These are phyloP conservation scores for Silene uniflora DNA, from an alignment of 148 eudicot genomes.

Conservation along the genomic window DNA sequence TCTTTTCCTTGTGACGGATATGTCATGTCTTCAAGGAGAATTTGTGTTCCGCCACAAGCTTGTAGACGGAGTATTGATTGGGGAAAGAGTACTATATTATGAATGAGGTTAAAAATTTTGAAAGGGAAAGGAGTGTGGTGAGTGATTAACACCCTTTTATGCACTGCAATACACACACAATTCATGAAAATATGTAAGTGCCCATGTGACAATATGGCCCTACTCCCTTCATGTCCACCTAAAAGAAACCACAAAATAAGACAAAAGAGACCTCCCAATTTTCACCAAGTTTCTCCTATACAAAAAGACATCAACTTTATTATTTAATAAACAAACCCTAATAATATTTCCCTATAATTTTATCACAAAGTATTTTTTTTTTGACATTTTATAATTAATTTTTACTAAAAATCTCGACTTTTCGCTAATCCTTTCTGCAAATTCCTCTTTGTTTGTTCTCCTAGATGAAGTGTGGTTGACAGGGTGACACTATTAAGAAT, in stretches of 20 bases:
- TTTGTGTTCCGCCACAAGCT: too few relatives aligned
- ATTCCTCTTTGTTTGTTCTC: conserved; percentile 11
- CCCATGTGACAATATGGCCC: conserved; percentile 77
- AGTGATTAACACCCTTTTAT: conserved; percentile 1
- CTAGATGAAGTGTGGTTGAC: conserved; percentile 28
- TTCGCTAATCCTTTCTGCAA: conserved; percentile 12
- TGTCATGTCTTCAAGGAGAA: too few relatives aligned
- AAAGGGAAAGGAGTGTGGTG: conserved; percentile 54
- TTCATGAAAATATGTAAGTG: conserved; percentile 59
- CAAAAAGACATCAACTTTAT: conserved; percentile 31
- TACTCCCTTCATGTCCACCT: conserved; percentile 52
- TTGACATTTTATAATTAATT: background rate
- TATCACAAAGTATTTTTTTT: conserved; percentile 6
- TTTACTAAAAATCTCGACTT: conserved; percentile 7
- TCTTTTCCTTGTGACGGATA: too few relatives aligned
- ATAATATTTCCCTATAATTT: background rate
- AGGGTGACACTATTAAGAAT: conserved; percentile 21
- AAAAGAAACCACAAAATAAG: conserved; percentile 62
- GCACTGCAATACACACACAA: background rate
- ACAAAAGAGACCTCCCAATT: conserved; percentile 50
- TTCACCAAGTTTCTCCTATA: conserved; percentile 24
- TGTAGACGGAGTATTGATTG: too few relatives aligned
- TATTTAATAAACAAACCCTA: conserved; percentile 20
- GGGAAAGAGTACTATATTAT: background rate
- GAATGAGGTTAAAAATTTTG: conserved; percentile 28